These are phyloP conservation scores for Ceriops tagal DNA, from an alignment of 345 rosid species.

Conservation along the genomic window DNA sequence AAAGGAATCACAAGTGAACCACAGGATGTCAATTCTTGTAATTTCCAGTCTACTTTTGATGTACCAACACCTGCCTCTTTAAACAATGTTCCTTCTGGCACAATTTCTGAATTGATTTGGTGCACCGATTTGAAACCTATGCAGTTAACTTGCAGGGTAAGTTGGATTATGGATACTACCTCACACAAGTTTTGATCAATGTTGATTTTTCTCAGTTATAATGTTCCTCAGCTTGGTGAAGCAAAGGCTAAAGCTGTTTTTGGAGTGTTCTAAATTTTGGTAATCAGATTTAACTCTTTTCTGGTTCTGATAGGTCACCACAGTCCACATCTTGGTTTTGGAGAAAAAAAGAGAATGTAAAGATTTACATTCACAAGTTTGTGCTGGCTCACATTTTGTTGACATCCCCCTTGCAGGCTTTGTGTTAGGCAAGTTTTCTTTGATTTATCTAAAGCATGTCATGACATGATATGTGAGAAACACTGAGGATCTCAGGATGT, in stretches of 20 bases:
- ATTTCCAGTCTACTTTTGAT: conserved; percentile 18
- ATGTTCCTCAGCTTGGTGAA: not conserved
- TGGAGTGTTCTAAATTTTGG: not conserved
- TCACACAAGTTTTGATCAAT: conserved; percentile 3
- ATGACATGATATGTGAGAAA: not conserved
- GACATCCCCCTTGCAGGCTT: conserved; percentile 75
- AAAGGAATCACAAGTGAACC: conserved; percentile 33
- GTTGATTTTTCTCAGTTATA: not conserved
- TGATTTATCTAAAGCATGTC: conserved; percentile 4
- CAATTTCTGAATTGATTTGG: conserved; percentile 38
- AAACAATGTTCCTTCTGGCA: conserved; percentile 34
- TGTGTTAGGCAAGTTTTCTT: conserved; percentile 58
- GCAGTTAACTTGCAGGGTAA: conserved; percentile 61
- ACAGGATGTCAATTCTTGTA: conserved; percentile 12
- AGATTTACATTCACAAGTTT: conserved; percentile 21
- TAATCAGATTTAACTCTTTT: conserved; percentile 8
- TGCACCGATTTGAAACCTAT: conserved; percentile 30
- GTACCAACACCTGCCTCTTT: conserved; percentile 17
- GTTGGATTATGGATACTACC: conserved; percentile 18
- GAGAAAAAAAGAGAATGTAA: conserved; percentile 37
- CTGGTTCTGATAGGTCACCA: conserved; percentile 54
- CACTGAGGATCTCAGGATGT: not conserved
- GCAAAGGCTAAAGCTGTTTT: not conserved
- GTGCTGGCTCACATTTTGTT: conserved; percentile 29
- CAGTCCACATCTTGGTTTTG: conserved; percentile 53